phyloP scores from a whole-genome alignment of 371 early-diverging fungal species.

The Rhizomucor miehei region DNA sequence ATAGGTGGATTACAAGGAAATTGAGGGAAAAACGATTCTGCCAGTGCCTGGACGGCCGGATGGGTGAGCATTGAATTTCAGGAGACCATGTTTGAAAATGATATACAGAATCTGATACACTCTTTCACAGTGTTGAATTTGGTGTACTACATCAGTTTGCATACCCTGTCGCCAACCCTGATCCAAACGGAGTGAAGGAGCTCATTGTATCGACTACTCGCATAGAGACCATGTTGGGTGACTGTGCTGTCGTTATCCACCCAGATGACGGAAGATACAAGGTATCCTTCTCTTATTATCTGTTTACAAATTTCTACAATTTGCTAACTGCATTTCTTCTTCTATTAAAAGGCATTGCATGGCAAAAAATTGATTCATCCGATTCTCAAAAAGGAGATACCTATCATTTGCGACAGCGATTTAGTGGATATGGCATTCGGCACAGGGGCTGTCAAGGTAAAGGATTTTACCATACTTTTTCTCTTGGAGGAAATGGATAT shows the following conservation, averaged over 20 bases:
- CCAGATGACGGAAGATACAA: constrained; percentile 87
- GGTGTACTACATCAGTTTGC: constrained; percentile 71
- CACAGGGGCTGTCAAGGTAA: constrained; percentile 96
- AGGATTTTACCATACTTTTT: background rate
- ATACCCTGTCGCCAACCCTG: constrained; percentile 60
- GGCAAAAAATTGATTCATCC: constrained; percentile 92
- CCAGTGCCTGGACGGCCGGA: constrained; percentile 72
- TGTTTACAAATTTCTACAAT: too few relatives aligned
- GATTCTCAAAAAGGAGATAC: constrained; percentile 72
- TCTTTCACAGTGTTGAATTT: constrained; percentile 67
- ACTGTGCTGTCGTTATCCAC: constrained; percentile 96
- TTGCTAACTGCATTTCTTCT: background rate
- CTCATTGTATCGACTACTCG: constrained; percentile 97
- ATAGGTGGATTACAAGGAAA: constrained; percentile 70
- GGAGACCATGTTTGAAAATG: too few relatives aligned
- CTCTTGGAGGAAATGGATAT: too few relatives aligned
- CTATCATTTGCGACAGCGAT: constrained; percentile 83
- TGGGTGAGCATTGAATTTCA: constrained; percentile 59
- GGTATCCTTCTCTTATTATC: constrained; percentile 13
- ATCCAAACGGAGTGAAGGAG: constrained; percentile 48
- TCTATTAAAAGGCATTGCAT: constrained; percentile 56
- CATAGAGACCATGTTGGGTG: constrained; percentile 99
- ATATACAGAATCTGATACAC: too few relatives aligned
- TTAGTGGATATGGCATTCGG: constrained; percentile 94
- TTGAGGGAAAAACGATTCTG: constrained; percentile 59